Percentiles rank a stretch among this genome's conserved stretches.
These are phyloP conservation scores for Didymella glomerata DNA, from an alignment of 2,329 filamentous ascomycete species.

Conservation along the genomic window DNA sequence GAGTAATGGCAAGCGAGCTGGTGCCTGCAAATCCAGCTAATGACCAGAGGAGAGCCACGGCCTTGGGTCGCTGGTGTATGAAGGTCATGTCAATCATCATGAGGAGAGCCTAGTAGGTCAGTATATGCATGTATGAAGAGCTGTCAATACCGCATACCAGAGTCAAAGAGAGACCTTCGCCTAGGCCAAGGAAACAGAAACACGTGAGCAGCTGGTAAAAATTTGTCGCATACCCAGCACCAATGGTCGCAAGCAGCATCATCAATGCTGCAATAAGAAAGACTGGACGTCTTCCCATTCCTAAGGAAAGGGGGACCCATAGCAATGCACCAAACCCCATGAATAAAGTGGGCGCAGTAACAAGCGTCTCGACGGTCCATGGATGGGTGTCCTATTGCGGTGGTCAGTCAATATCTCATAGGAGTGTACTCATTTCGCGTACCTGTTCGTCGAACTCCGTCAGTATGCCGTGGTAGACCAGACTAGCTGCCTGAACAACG, in stretches of 20 bases:
- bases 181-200: constrained; percentile 47
- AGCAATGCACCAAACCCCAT: constrained; percentile 50
- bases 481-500: constrained; percentile 31
- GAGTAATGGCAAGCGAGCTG: constrained; percentile 36
- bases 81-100: constrained; percentile 53
- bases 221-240: constrained; percentile 35
- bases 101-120: constrained; percentile 42
- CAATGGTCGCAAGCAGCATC: constrained; percentile 38
- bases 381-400: constrained; percentile 28
- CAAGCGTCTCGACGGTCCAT: constrained; percentile 38
- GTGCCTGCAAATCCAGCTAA: constrained; percentile 37
- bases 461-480: constrained; percentile 27
- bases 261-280: constrained; percentile 44
- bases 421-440: constrained; percentile 1
- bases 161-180: constrained; percentile 43
- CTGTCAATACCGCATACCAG: constrained; percentile 29
- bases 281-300: constrained; percentile 51
- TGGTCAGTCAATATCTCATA: neutral
- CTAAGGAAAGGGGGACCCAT: constrained; percentile 52
- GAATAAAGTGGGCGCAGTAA: constrained; percentile 44
- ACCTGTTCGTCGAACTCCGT: constrained; percentile 26
- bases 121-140: neutral
- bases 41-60: constrained; percentile 50
- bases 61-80: constrained; percentile 50
- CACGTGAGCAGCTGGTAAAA: constrained; percentile 43